Percentiles rank a stretch among this genome's conserved stretches.
Evolutionary conservation across 2,329 filamentous ascomycete species (phyloP).

Genomic region (Cephalotrichum gorgonifer): DNA sequence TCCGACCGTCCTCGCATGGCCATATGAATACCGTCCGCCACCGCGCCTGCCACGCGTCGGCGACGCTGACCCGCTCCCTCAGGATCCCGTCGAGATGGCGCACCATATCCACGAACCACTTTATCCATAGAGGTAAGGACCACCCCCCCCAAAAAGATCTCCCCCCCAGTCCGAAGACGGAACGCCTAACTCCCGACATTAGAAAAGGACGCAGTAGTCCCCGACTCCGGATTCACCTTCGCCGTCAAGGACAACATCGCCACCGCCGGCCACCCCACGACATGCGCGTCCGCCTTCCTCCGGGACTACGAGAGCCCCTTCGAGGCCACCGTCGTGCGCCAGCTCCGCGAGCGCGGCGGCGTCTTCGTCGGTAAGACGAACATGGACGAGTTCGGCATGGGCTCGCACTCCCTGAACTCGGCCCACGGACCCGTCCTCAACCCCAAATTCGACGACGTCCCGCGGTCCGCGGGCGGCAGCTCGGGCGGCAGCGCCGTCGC

Average conservation of each 20-base stretch:
- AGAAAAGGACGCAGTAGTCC: neutral
- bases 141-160: neutral
- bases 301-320: slow-evolving; percentile 63
- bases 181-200: neutral
- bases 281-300: slow-evolving; percentile 72
- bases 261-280: slow-evolving; percentile 56
- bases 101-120: slow-evolving; percentile 5
- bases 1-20: neutral
- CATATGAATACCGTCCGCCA: slow-evolving; percentile 1
- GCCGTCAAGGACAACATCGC: slow-evolving; percentile 73
- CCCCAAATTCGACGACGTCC: slow-evolving; percentile 21
- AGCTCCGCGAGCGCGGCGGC: slow-evolving; percentile 53
- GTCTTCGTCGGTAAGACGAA: slow-evolving; percentile 72
- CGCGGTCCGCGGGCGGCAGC: slow-evolving; percentile 70
- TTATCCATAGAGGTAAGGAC: slow-evolving; percentile 1
- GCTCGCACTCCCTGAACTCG: slow-evolving; percentile 69
- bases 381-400: slow-evolving; percentile 95
- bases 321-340: slow-evolving; percentile 68
- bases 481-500: slow-evolving; percentile 90
- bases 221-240: slow-evolving; percentile 28
- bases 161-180: neutral
- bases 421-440: slow-evolving; percentile 55
- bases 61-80: neutral
- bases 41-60: slow-evolving; percentile 2
- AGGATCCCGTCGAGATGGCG: neutral